Conservation (phyloP, 2,329 filamentous ascomycete genomes). For the Fusarium caatingaense region DNA sequence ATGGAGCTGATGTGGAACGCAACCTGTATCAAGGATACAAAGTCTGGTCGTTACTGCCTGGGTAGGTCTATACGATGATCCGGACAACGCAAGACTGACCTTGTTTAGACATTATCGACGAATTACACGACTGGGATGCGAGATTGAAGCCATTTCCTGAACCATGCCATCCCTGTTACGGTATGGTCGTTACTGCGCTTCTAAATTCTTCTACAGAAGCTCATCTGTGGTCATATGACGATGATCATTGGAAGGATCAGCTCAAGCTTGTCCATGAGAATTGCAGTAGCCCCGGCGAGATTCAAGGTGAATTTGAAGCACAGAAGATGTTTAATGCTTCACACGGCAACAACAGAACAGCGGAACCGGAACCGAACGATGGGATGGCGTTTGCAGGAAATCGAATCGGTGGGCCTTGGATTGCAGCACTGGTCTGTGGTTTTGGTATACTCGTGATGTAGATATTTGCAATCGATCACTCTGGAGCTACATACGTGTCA, state of each 20-base stretch:
- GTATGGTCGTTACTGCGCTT: not conserved
- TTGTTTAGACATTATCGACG: not conserved
- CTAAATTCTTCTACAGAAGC: not conserved
- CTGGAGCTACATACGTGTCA: too few species aligned
- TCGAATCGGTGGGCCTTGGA: not conserved
- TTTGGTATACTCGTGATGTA: not conserved
- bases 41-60: not conserved
- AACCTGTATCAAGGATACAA: not conserved
- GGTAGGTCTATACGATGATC: not conserved
- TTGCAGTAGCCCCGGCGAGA: not conserved
- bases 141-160: not conserved
- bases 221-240: not conserved
- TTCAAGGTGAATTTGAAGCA: not conserved
- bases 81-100: not conserved
- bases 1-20: not conserved
- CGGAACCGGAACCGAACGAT: not conserved
- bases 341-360: not conserved
- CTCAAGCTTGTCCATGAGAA: not conserved
- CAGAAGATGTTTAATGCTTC: not conserved
- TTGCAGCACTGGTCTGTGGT: not conserved
- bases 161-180: not conserved
- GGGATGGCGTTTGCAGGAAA: too few species aligned
- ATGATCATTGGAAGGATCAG: not conserved
- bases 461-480: rapidly evolving
- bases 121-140: not conserved